phyloP scores from a whole-genome alignment of 768 basidiomycete genomes.

The Collybiopsis confluens region DNA sequence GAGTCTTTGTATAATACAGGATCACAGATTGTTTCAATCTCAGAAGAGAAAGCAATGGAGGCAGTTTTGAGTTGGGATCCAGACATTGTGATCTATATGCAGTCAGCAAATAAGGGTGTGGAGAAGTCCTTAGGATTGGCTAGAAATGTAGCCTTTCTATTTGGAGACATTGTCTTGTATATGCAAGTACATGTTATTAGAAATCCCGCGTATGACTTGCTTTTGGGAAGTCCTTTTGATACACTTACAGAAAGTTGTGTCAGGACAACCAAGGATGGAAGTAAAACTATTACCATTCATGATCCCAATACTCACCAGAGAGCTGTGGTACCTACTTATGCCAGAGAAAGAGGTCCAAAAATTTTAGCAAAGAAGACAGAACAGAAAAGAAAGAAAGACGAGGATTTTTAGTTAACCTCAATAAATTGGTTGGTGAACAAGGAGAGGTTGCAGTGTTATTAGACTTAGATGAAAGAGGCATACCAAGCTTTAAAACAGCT shows the following conservation, averaged over 20 bases:
- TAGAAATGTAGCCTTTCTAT: conserved; percentile 18
- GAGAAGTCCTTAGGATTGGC: conserved; percentile 18
- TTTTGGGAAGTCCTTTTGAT: conserved; percentile 16
- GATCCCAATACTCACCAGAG: neutral
- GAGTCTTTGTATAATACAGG: conserved; percentile 21
- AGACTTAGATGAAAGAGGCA: neutral
- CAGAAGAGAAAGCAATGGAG: conserved; percentile 12
- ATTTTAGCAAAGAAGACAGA: neutral
- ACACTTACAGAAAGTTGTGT: neutral
- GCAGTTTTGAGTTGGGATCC: conserved; percentile 16
- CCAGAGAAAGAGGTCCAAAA: neutral
- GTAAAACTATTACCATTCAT: neutral
- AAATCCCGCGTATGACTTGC: conserved; percentile 18
- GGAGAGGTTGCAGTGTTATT: conserved; percentile 1
- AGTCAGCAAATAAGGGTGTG: conserved; percentile 17
- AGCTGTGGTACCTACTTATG: neutral
- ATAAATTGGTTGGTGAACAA: conserved; percentile 6
- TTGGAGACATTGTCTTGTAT: conserved; percentile 20
- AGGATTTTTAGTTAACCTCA: conserved; percentile 1
- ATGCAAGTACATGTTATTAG: conserved; percentile 23
- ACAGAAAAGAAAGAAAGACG: neutral
- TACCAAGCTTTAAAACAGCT: too few relatives aligned
- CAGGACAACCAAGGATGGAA: neutral
- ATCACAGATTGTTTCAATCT: conserved; percentile 21
- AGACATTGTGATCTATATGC: conserved; percentile 15